Conservation (phyloP, 208 protist species). For the Trypanosoma avium region DNA sequence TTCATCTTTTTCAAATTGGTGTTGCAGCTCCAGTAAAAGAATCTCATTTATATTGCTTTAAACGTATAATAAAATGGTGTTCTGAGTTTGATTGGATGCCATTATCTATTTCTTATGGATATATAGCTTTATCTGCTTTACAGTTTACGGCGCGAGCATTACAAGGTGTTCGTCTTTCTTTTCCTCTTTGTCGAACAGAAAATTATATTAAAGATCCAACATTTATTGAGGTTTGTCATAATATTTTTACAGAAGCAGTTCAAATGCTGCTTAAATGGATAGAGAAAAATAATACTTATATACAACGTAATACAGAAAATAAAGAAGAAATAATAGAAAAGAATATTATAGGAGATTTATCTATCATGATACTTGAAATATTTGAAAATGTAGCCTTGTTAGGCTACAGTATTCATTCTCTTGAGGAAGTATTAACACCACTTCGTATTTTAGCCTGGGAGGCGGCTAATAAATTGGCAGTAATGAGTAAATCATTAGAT, state of each 20-base stretch:
- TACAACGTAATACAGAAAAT: too few relatives aligned
- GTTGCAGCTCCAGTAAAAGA: not conserved
- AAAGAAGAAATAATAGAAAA: not conserved
- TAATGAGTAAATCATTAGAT: not conserved
- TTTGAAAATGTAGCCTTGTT: not conserved
- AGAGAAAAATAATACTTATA: not conserved
- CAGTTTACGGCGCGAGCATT: not conserved
- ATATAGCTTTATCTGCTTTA: not conserved
- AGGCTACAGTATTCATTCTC: too few relatives aligned
- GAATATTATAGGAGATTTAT: not conserved
- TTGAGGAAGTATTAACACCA: too few relatives aligned
- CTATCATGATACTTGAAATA: not conserved
- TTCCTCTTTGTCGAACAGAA: constrained; percentile 2
- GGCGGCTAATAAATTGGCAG: not conserved
- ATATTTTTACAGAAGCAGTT: not conserved
- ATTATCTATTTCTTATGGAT: not conserved
- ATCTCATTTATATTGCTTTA: not conserved
- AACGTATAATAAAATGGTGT: not conserved
- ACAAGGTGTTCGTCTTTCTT: not conserved
- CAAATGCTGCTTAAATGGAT: not conserved
- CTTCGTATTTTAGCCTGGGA: not conserved
- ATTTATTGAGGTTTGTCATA: not conserved
- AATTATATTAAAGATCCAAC: not conserved
- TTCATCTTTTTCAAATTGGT: not conserved
- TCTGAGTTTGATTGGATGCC: not conserved